phyloP scores from a whole-genome alignment of 306 rosid genomes.

The Medicago arabica region DNA sequence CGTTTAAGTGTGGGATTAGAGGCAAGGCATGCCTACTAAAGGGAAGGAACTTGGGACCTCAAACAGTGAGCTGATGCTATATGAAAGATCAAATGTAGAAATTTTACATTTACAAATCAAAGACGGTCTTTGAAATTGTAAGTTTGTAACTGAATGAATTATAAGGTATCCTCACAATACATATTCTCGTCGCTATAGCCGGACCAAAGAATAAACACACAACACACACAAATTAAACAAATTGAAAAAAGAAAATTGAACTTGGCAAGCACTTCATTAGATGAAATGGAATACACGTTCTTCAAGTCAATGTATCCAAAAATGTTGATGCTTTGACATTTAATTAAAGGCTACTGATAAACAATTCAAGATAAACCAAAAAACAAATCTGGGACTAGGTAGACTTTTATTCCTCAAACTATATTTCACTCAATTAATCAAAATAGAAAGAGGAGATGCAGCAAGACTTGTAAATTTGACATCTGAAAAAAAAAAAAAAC shows the following conservation, averaged over 20 bases:
- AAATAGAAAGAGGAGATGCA: conserved; percentile 14
- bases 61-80: background rate
- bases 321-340: conserved; percentile 24
- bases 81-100: background rate
- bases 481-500: conserved; percentile 36
- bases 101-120: background rate
- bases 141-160: background rate
- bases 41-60: background rate
- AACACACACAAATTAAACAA: background rate
- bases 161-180: background rate
- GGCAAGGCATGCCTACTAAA: background rate
- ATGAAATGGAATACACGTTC: conserved; percentile 41
- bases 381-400: conserved; percentile 24
- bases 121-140: background rate
- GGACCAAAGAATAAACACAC: too few relatives aligned
- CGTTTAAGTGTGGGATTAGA: background rate
- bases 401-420: conserved; percentile 40
- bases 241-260: conserved; percentile 13
- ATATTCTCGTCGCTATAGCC: too few relatives aligned
- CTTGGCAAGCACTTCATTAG: conserved; percentile 23
- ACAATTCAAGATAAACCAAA: conserved; percentile 37
- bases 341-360: conserved; percentile 30
- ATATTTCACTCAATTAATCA: conserved; percentile 27
- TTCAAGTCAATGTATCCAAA: conserved; percentile 33
- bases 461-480: conserved; percentile 20